Evolutionary conservation across 2,329 filamentous ascomycete species (phyloP).

Genomic region (Westerdykella ornata): DNA sequence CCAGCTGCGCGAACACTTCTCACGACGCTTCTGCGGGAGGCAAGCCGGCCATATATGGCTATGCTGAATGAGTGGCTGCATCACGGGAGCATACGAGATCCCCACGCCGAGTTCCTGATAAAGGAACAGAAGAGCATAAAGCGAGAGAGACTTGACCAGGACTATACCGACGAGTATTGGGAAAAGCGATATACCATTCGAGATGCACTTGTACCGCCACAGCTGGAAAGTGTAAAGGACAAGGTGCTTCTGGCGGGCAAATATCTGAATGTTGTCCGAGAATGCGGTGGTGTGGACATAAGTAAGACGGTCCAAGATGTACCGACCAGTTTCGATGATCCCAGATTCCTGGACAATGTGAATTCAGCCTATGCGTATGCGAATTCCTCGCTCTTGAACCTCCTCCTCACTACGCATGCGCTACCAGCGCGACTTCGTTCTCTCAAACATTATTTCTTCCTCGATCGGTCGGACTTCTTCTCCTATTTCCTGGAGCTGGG

Average conservation of each 20-base stretch:
- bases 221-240: constrained; percentile 83
- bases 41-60: constrained; percentile 89
- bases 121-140: constrained; percentile 95
- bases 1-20: constrained; percentile 77
- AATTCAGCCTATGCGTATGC: constrained; percentile 92
- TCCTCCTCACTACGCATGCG: constrained; percentile 87
- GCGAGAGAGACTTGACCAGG: constrained; percentile 81
- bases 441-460: constrained; percentile 98
- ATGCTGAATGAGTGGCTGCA: constrained; percentile 99
- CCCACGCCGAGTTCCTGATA: constrained; percentile 87
- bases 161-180: constrained; percentile 99
- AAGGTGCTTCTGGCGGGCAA: constrained; percentile 94
- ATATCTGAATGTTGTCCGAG: constrained; percentile 94
- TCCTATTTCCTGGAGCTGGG: constrained; percentile 94
- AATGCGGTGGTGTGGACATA: constrained; percentile 92
- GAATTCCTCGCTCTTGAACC: constrained; percentile 83
- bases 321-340: constrained; percentile 88
- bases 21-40: constrained; percentile 74
- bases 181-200: constrained; percentile 94
- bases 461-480: constrained; percentile 96
- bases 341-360: constrained; percentile 87
- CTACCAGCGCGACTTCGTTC: constrained; percentile 81
- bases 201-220: constrained; percentile 83
- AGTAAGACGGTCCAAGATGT: constrained; percentile 82
- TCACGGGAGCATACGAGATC: constrained; percentile 89